These are phyloP conservation scores for Jacaranda mimosifolia DNA, from an alignment of 257 asterid genomes.

Conservation along the genomic window DNA sequence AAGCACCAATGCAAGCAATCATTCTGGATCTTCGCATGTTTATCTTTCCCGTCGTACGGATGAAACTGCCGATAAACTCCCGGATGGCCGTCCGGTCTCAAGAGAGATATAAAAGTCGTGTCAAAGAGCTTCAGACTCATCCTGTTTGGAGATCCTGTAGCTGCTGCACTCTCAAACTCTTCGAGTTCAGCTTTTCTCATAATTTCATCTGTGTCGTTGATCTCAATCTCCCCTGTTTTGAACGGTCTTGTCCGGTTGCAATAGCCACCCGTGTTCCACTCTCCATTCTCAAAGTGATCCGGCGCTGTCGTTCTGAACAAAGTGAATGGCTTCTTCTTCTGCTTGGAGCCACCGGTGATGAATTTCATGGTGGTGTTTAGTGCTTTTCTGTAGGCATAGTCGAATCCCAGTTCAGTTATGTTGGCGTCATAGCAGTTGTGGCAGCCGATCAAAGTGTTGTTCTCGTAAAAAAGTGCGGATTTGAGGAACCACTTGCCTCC, in stretches of 20 bases:
- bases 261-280: constrained; percentile 76
- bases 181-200: constrained; percentile 64
- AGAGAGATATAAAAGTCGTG: constrained; percentile 53
- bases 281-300: constrained; percentile 80
- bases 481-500: constrained; percentile 91
- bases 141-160: constrained; percentile 31
- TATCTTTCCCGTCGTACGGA: constrained; percentile 64
- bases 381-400: constrained; percentile 63
- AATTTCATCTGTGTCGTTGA: constrained; percentile 39
- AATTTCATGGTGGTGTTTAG: constrained; percentile 54
- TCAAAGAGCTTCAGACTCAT: constrained; percentile 56
- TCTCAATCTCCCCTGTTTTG: constrained; percentile 51
- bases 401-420: constrained; percentile 65
- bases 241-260: constrained; percentile 75
- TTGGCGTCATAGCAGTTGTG: constrained; percentile 66
- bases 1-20: constrained; percentile 98
- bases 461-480: constrained; percentile 66
- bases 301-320: constrained; percentile 71
- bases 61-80: constrained; percentile 72
- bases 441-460: constrained; percentile 67
- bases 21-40: constrained; percentile 64
- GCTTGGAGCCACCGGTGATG: constrained; percentile 24
- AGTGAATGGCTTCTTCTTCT: constrained; percentile 44
- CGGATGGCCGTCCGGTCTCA: constrained; percentile 92
- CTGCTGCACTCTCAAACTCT: constrained; percentile 53